phyloP scores from a whole-genome alignment of 192 early-diverging fungal genomes.

The Ambispora gerdemannii region DNA sequence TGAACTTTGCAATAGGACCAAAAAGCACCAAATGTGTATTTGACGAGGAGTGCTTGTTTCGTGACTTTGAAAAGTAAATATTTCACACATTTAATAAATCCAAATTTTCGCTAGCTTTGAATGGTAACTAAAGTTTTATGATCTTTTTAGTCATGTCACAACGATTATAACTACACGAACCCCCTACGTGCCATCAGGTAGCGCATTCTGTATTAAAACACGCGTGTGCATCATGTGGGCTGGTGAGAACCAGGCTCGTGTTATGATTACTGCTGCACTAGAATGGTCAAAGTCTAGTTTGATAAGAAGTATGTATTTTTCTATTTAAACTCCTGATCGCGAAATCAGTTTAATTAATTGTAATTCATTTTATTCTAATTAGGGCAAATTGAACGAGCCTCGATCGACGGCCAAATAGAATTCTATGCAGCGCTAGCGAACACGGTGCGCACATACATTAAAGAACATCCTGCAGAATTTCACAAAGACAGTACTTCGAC shows the following conservation, averaged over 20 bases:
- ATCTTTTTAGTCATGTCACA: slow-evolving; percentile 30
- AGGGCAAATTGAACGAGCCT: slow-evolving; percentile 50
- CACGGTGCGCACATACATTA: slow-evolving; percentile 39
- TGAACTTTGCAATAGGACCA: slow-evolving; percentile 46
- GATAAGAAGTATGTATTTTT: slow-evolving; percentile 16
- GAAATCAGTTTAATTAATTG: neutral
- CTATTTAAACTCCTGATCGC: neutral
- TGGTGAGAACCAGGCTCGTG: slow-evolving; percentile 40
- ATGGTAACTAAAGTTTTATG: neutral
- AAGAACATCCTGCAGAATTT: slow-evolving; percentile 42
- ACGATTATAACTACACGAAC: slow-evolving; percentile 51
- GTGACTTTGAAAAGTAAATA: slow-evolving; percentile 45
- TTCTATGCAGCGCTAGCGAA: slow-evolving; percentile 45
- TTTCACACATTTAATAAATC: neutral
- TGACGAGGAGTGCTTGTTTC: slow-evolving; percentile 45
- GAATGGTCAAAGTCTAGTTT: slow-evolving; percentile 49
- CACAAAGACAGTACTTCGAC: too few species aligned
- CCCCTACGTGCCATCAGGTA: slow-evolving; percentile 57
- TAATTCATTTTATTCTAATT: neutral
- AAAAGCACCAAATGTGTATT: slow-evolving; percentile 54
- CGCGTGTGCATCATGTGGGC: slow-evolving; percentile 55
- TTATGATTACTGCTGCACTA: slow-evolving; percentile 48
- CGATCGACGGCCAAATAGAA: slow-evolving; percentile 40
- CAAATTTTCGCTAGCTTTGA: neutral
- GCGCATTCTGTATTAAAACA: slow-evolving; percentile 51